Evolutionary conservation across 1,139 yeast species (phyloP), one percentile per base, ranked within the genome.

Genomic region (Pneumocystis jirovecii): DNA sequence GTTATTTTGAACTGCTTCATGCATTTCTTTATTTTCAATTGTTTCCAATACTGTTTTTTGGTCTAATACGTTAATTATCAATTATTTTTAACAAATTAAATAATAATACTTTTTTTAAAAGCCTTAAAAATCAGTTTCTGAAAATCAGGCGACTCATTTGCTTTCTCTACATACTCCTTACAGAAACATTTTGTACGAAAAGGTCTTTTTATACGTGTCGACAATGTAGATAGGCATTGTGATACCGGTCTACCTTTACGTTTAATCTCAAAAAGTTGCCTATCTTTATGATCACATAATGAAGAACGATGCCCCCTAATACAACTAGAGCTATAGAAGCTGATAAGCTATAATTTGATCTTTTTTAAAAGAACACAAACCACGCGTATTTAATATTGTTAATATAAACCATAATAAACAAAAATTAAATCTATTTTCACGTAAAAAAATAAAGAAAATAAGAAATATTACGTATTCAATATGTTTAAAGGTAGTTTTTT

Each of bases 161-260:
- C 8, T 4, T 25, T 12, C 31, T 12, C 34, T 6, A 50, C 5
- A 3, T 8, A 12, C 4, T 50, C 34, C 15, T 50, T 2, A 25
- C 57, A 50, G 10, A 15, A 12, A 25, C 34, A 50, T 25, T 29
- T 25, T 12, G n/a, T 5, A 12, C 34, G 17, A 12, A 29, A 50
- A 7, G n/a, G 5, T 12, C 21, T 50, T 25, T 25, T 50, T 10
- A 34, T 3, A 4, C 34, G 31, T 4, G 17, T n/a, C 12, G 57
- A 25, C 1, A 17, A 31, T 1, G 25, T 91, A 73, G 88, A 96
- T 61, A 82, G 80, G 72, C 97, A 91, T 73, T 90, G 96, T 2
- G 96, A 85, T 0, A 96, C 85, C 0, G 98, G 98, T 65, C 98
- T 80, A 3, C 98, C 98, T 74, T 91, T 93, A 15, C 96, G 96